A percentile compares a stretch with the other conserved stretches of the same genome.
phyloP scores from a whole-genome alignment of 192 early-diverging fungal genomes.

The Spizellomyces sp. region DNA sequence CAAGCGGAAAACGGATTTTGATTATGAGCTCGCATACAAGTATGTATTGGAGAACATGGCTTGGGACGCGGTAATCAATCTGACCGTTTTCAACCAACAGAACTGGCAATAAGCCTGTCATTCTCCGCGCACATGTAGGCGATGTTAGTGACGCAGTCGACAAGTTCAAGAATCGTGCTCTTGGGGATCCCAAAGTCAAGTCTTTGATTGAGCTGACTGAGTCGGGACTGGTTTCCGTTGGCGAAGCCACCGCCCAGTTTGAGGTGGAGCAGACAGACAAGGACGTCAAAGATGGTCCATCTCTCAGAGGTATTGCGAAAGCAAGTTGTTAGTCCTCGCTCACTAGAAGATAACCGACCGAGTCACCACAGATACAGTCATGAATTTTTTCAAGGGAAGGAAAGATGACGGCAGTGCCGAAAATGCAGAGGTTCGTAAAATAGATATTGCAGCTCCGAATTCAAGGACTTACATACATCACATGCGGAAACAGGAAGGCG shows the following conservation, averaged over 20 bases:
- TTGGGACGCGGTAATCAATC: too few species aligned
- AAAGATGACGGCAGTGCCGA: slow-evolving; percentile 35
- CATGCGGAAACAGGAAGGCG: neutral
- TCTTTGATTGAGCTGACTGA: slow-evolving; percentile 80
- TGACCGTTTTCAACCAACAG: neutral
- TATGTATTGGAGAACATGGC: slow-evolving; percentile 6
- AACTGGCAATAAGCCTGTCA: slow-evolving; percentile 33
- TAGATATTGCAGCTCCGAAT: slow-evolving; percentile 34
- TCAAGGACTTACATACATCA: neutral
- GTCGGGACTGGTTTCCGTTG: slow-evolving; percentile 70
- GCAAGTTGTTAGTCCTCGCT: slow-evolving; percentile 11
- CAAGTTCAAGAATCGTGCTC: slow-evolving; percentile 55
- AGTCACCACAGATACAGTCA: slow-evolving; percentile 34
- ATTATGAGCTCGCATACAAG: slow-evolving; percentile 69
- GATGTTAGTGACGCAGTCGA: slow-evolving; percentile 73
- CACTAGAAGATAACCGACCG: neutral
- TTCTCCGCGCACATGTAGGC: slow-evolving; percentile 63
- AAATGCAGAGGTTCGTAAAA: slow-evolving; percentile 42
- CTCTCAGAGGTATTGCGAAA: neutral
- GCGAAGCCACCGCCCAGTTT: slow-evolving; percentile 56
- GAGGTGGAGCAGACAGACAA: slow-evolving; percentile 50
- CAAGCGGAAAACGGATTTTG: slow-evolving; percentile 78
- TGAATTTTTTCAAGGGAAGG: slow-evolving; percentile 48
- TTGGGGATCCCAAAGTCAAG: slow-evolving; percentile 77
- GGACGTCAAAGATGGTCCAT: slow-evolving; percentile 25